Evolutionary conservation across 352 stramenopile genomes (phyloP), one percentile per base, ranked within the genome.

Genomic region (Phytophthora pinifolia): DNA sequence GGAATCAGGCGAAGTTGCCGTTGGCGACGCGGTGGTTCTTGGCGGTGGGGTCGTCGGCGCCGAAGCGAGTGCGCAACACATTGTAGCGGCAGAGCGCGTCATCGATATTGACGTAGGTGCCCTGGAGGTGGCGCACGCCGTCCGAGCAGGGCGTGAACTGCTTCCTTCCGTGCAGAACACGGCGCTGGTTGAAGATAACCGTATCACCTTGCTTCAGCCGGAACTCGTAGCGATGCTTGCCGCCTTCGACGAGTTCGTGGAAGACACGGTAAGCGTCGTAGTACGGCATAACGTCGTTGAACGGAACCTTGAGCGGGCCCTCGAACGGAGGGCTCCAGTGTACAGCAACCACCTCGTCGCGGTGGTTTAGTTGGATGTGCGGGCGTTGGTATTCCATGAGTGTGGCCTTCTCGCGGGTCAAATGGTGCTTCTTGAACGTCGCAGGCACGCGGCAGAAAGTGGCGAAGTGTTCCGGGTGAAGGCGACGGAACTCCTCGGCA

Each of bases 271-370:
- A 95, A 13, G 85, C 85, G 8, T 83, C 79, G 43, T 95, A 95
- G 64, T 95, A 95, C 29, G 69, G 68, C 45, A 69, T 71, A 2
- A 91, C 71, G 33, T 91, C 75, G 33, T 87, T 67, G 65, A 86
- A 84, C 31, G 76, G 62, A n/a, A 95, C 80, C 48, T 83, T 70
- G 22, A 97, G 56, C n/a, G 92, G 89, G 2, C 92, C 95, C 67
- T 98, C 93, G 63, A 98, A 98, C 0, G 94, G 89, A 53, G 95
- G 94, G 32, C 82, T 96, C 95, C 95, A 98, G 67, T 96, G 83
- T 17, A 98, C 86, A 18, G 81, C 88, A 34, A 96, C 69, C n/a
- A 93, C 83, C 61, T 94, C 83, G 17, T 76, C 67, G 29, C 77
- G 81, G 37, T 95, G 79, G 60, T 95, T 92, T 0, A 92, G 62